Percentiles rank a stretch among this genome's conserved stretches.
Evolutionary conservation across 2,329 filamentous ascomycete species (phyloP).

Genomic region (Metarhizium rileyi): DNA sequence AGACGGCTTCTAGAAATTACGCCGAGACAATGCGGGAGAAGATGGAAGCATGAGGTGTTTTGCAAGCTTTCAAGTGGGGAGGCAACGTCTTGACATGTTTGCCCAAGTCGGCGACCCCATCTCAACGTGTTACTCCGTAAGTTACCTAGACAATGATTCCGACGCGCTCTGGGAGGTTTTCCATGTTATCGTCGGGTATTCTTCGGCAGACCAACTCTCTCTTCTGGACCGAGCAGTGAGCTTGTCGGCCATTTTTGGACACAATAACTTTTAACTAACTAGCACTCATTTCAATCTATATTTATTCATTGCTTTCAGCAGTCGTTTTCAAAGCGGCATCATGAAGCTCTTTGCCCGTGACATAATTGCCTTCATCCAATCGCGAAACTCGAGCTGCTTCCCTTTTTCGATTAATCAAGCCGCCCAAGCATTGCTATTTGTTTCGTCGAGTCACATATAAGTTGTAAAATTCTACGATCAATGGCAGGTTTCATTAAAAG

Average conservation of each 20-base stretch:
- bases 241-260: no score
- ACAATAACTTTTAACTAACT: not conserved
- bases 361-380: not conserved
- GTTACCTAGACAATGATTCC: no score
- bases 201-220: slow-evolving; percentile 3
- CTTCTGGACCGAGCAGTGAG: not conserved
- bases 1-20: slow-evolving; percentile 1
- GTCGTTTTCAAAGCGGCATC: no score
- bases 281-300: no score
- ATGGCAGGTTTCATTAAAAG: not conserved
- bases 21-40: not conserved
- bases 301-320: no score
- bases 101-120: not conserved
- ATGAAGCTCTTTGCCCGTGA: not conserved
- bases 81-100: not conserved
- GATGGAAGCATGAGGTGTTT: not conserved
- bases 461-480: not conserved
- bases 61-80: not conserved
- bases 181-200: not conserved
- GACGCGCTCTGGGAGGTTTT: not conserved
- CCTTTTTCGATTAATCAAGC: not conserved
- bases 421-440: not conserved
- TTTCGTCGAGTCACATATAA: not conserved
- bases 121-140: no score
- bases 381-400: not conserved